phyloP scores from a whole-genome alignment of 202 grass and related monocot species.

The Schoenoplectus triqueter region DNA sequence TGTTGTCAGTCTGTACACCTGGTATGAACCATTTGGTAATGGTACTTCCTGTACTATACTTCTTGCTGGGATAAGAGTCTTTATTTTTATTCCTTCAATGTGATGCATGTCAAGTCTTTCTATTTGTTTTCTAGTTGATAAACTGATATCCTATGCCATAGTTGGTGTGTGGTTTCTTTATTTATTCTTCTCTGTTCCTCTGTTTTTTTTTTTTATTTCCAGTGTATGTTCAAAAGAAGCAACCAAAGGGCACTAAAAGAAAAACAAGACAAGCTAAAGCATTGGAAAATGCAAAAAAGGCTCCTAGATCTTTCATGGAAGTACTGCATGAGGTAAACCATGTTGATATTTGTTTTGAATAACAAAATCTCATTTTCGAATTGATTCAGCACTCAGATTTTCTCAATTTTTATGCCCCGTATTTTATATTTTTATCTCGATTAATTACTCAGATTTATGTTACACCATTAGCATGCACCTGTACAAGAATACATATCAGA shows the following conservation, averaged over 20 bases:
- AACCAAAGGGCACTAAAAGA: conserved; percentile 81
- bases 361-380: not conserved
- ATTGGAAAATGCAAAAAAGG: conserved; percentile 79
- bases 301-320: conserved; percentile 81
- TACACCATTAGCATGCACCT: not conserved
- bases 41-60: not conserved
- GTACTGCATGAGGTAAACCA: conserved; percentile 67
- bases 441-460: not conserved
- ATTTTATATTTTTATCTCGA: not conserved
- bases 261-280: conserved; percentile 97
- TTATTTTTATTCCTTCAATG: not conserved
- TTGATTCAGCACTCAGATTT: not conserved
- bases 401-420: not conserved
- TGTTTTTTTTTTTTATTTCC: not conserved
- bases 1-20: not conserved
- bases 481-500: not conserved
- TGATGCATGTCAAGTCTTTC: not conserved
- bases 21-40: not conserved
- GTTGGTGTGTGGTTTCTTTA: not conserved
- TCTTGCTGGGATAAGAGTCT: not conserved
- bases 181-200: not conserved
- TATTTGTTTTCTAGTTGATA: not conserved
- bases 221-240: conserved; percentile 90
- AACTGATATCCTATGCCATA: not conserved
- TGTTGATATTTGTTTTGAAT: conserved; percentile 23